Evolutionary conservation across 2,329 filamentous ascomycete species (phyloP), one percentile per base, ranked within the genome.

Genomic region (Aureobasidium sp.): DNA sequence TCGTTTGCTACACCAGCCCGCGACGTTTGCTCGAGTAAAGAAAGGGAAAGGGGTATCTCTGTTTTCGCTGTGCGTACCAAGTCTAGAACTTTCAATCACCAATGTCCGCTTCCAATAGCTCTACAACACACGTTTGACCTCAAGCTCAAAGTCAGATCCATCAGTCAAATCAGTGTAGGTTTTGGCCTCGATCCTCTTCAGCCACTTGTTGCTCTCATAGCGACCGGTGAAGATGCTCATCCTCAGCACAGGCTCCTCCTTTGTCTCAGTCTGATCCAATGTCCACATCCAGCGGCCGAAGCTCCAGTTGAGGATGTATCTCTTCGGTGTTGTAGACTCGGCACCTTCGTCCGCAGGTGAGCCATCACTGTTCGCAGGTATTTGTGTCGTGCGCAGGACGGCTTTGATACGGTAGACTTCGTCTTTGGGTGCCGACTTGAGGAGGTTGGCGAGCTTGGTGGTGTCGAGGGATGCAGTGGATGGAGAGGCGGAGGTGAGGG

Each of bases 241-340:
- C 57, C 88, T 79, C 65, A 90, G 72, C 17, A 79, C 74, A 1
- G 79, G 73, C 7, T 61, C 62, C 11, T 65, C 65, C 1, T 64
- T 59, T 6, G 63, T 57, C 1, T 64, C 63, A 4, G 68, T 65
- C 1, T 72, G 66, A 4, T 85, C 75, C 6, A 83, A 79, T 1
- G 91, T 95, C 69, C 93, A 96, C 0, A 85, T 95, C 93, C 94
- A 99, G 31, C 94, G 82, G 0, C 91, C 91, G 75, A 99, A 99
- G 0, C 94, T 94, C 94, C 94, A 99, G 73, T 99, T 99, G 62
- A 99, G 81, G 46, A 99, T 96, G 70, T 94, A 96, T 60, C 89
- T 80, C 17, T 74, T 73, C 21, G 73, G 69, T 1, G 73, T 74
- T 9, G 69, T 65, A 7, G 72, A 66, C 53, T 75, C 70, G 19